Percentiles rank a stretch among this genome's conserved stretches.
Conservation (phyloP, 495 filamentous ascomycete genomes). For the Achaetomiella virescens region DNA sequence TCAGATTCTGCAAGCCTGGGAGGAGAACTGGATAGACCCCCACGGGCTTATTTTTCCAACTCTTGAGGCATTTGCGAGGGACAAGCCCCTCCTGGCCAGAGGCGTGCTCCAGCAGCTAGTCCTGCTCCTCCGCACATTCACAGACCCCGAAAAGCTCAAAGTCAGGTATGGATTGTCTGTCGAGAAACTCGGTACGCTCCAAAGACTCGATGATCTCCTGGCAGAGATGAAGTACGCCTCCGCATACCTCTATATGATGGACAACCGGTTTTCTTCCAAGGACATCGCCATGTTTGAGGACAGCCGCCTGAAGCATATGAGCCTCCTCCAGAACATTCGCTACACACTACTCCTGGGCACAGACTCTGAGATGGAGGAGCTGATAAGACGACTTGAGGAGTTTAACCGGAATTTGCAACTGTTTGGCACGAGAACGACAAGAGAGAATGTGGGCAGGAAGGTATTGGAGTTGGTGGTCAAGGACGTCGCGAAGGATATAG, state of each 20-base stretch:
- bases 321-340: background rate
- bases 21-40: background rate
- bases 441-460: background rate
- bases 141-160: conserved; percentile 6
- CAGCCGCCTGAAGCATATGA: background rate
- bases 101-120: conserved; percentile 7
- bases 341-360: background rate
- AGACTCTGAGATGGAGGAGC: background rate
- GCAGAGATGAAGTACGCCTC: background rate
- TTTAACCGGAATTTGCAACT: conserved; percentile 5
- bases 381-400: background rate
- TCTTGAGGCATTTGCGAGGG: background rate
- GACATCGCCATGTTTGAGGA: conserved; percentile 2
- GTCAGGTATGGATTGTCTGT: background rate
- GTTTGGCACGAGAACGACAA: background rate
- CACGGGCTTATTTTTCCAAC: too few relatives aligned
- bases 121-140: background rate
- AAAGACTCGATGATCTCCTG: background rate
- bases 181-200: background rate
- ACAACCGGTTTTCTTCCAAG: background rate
- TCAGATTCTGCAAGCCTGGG: conserved; percentile 4
- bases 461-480: background rate
- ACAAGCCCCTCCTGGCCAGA: background rate
- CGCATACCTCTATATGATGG: background rate
- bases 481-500: background rate